These are phyloP conservation scores for Sugiyamaella grinbergsii DNA, from an alignment of 1,139 yeast species.

Conservation along the genomic window DNA sequence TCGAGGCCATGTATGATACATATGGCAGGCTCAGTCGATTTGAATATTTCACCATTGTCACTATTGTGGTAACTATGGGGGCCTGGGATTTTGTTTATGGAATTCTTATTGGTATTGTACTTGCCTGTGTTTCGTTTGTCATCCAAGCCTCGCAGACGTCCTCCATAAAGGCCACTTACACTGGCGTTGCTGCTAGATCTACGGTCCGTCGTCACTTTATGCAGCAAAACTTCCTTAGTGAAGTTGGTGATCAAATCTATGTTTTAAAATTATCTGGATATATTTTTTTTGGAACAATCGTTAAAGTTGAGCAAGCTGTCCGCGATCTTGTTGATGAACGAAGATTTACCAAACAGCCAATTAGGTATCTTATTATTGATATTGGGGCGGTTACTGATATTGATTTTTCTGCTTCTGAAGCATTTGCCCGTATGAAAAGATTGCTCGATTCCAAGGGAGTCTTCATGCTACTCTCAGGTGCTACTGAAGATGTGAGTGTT, in stretches of 20 bases:
- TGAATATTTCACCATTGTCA: conserved; percentile 80
- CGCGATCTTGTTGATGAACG: conserved; percentile 62
- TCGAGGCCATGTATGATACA: conserved; percentile 86
- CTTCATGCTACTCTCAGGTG: conserved; percentile 76
- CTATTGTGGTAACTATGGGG: conserved; percentile 92
- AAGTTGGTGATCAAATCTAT: conserved; percentile 89
- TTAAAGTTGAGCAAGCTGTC: conserved; percentile 79
- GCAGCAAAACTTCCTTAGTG: conserved; percentile 79
- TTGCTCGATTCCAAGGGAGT: conserved; percentile 70
- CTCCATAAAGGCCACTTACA: conserved; percentile 77
- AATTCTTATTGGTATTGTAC: conserved; percentile 81
- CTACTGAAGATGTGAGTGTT: conserved; percentile 63
- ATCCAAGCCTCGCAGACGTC: conserved; percentile 86
- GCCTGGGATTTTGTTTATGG: conserved; percentile 94
- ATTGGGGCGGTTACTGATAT: conserved; percentile 79
- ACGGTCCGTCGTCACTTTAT: conserved; percentile 91
- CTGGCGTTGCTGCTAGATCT: conserved; percentile 88
- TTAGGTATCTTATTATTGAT: conserved; percentile 80
- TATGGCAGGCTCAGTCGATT: conserved; percentile 70
- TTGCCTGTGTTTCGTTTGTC: conserved; percentile 90
- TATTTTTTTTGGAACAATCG: conserved; percentile 91
- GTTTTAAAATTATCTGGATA: conserved; percentile 86
- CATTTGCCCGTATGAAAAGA: conserved; percentile 83
- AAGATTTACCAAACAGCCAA: conserved; percentile 55
- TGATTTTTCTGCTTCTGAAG: conserved; percentile 96